Base-by-base conservation (phyloP, 2,329 filamentous ascomycete genomes). In the Xylaria arbuscula region DNA sequence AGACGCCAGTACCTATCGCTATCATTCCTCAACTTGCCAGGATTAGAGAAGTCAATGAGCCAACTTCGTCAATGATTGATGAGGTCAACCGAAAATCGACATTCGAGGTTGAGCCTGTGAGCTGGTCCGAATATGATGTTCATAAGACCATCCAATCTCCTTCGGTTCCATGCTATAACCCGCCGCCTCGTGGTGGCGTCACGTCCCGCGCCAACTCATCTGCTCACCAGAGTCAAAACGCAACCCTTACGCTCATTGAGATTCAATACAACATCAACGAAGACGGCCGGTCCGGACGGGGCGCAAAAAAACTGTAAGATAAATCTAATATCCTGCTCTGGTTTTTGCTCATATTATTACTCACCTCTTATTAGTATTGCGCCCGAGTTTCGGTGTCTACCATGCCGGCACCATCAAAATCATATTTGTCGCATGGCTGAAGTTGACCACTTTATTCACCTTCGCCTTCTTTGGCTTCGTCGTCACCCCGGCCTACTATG, bases 381-480 rank as follows among this genome's bases (percentile, higher is more conserved):
- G 89, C 0, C 84, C 88, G 70, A 82, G 82, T 15, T 76, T 94
- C 34, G 85, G 93, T 72, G 87, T 97, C 70, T 97, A 93, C 79
- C 91, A 94, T 80, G 89, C 89, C 62, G 92, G 93, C 61, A 90
- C 88, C 0, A 85, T 85, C 9, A 86, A 88, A 66, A 90, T 87
- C 36, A 87, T 89, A 7, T 90, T 92, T 72, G 81, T 95, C 54
- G 92, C 90, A 57, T 87, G 89, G 76, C 79, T 92, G 70, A 93
- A 93, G 75, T 81, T 95, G 64, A 89, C 89, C 0, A 90, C 90
- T 2, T 84, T 96, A 48, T 88, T 93, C 69, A 79, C 92, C 47
- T 90, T 91, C 64, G 85, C 85, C 24, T 88, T 91, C 72, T 92
- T 92, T 74, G 85, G 84, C 71, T 80, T 90, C 60, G 80, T 93